Base-by-base conservation (phyloP, 306 rosid genomes). In the Inga leiocalycina region DNA sequence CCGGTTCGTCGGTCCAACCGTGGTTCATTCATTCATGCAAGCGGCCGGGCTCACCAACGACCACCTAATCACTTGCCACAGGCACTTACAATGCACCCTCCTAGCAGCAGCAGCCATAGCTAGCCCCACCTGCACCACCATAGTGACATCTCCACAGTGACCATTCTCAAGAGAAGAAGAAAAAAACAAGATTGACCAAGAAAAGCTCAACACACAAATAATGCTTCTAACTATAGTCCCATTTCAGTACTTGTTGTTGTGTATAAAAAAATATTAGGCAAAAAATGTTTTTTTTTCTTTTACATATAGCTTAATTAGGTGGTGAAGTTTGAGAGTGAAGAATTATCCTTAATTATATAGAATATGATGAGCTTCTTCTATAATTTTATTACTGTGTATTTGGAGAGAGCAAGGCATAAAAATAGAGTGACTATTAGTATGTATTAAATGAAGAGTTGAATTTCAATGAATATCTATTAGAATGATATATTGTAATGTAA, bases 1-100 rank as follows among this genome's bases (percentile, higher is more conserved):
- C 65, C 86, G 98, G 85, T 88, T 81, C 17, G 99, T 97, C 78
- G 99, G 99, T 12, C 99, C 99, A 24, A 97, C 97, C n/a, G 99
- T 94, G 76, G 89, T 97, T 80, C 92, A 92, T 52, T 97, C 99
- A 11, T 94, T 97, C 81, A 97, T 97, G 97, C 99, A 97, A 80
- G 97, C 98, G 69, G 82, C 94, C 30, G 99, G 99, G 17, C 91
- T 97, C 81, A 97, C 97, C 61, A 97, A 97, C 78, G 97, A 97
- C 87, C 99, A 97, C 86, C 79, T 94, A 81, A 86, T 85, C 91
- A 90, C 89, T 51, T 97, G 99, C 84, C 97, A 92, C 84, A 86
- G 94, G 85, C 97, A 94, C 88, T 94, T 90, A 68, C 97, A 86
- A 57, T 94, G 99, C 90, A 85, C 89, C 65, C 67, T 89, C 56